Base-by-base conservation (phyloP, 441 rosid genomes). In the Gossypium schwendimanii region DNA sequence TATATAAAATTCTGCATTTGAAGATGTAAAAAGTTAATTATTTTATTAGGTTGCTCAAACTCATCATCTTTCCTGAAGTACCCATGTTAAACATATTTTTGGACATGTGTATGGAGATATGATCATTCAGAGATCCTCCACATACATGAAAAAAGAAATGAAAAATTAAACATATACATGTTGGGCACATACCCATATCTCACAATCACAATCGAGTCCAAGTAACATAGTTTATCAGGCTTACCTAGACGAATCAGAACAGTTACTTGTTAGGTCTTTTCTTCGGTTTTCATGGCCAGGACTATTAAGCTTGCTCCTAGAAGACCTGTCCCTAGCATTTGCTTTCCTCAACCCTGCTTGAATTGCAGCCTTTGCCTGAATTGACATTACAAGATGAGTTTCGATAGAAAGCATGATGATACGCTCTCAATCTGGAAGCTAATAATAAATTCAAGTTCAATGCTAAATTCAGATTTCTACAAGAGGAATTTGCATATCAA, bases 291-390 rank as follows among this genome's bases (percentile, higher is more conserved):
- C 88, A 50, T 53, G 81, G 70, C 79, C 88, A 69, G 90, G 89
- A 70, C 81, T 81, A 79, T 71, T 85, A 66, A 78, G 72, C 84
- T 88, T 92, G 72, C 81, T 77, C 71, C 73, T 73, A 23, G 79
- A 92, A 72, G 86, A 82, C 77, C 90, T 89, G 76, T 90, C 97
- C 69, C 88, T 89, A 59, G 86, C 81, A 82, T 88, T 92, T 55
- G 86, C 96, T 79, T 84, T 96, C 85, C 86, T 87, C 50, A 80
- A 72, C 57, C 87, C 96, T 67, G 88, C 85, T 84, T 85, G 90
- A 73, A 96, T 81, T 78, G 94, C 97, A 64, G 93, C 90, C 82
- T 89, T 96, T 62, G 99, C 99, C 99, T 96, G 79, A 69, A 59
- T 21, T 7, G 63, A 33, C 47, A 49, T 63, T 53, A 59, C 28